Evolutionary conservation across 2,329 filamentous ascomycete species (phyloP), one percentile per base, ranked within the genome.

Genomic region (Cercospora brassicicola): DNA sequence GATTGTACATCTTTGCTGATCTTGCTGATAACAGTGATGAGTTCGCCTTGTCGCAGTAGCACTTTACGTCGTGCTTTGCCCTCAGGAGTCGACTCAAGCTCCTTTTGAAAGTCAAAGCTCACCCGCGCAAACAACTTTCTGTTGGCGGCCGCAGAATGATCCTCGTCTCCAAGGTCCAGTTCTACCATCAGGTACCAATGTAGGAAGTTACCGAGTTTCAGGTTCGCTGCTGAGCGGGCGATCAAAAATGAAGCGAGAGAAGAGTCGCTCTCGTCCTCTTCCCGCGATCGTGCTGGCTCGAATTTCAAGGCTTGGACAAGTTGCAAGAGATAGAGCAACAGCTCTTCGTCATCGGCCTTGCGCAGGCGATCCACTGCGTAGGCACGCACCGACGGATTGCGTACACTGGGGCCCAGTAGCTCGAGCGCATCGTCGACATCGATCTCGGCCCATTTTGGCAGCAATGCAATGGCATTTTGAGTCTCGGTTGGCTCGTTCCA

Each of bases 181-280:
- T 99, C 96, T 1, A 99, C 95, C 89, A 97, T 97, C 2, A 99
- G 85, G 79, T 98, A 99, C 95, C 95, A 99, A 79, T 97, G 92
- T 64, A 99, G 88, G 80, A 96, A 97, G 78, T 96, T 99, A 31
- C 94, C 95, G 1, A 99, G 86, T 68, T 91, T 90, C 75, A 97
- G 92, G 76, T 96, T 98, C 69, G 90, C 89, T 13, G 92, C 91
- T 3, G 95, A 96, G 39, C 95, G 88, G 1, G 91, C 88, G 65
- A 99, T 95, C 2, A 99, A 84, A 76, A 99, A 99, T 26, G 88
- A 88, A 2, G 94, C 94, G 5, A 99, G 83, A 0, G 94, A 97
- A 0, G 94, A 97, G 74, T 95, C 91, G 1, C 86, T 85, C 31
- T 86, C 84, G 4, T 87, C 83, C 6, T 75, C 72, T 11, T 76